Base-by-base conservation (phyloP, 345 rosid species). In the Erysimum cheiranthoides region DNA sequence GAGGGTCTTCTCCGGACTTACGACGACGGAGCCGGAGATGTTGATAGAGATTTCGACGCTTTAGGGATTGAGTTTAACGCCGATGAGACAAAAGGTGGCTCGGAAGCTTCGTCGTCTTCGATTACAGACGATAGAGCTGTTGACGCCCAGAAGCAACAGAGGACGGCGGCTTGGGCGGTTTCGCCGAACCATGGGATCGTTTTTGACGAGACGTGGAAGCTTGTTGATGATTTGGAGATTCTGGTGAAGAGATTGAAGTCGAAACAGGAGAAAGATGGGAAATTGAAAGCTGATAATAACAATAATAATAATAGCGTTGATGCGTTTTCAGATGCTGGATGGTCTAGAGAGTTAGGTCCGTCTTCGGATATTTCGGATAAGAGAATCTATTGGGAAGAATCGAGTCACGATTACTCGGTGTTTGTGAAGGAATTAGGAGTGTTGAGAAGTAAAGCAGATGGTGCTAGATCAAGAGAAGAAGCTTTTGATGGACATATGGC, bases 401-500 rank as follows among this genome's bases (percentile, higher is more conserved):
- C 90, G 0, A 89, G 96, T 30, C 88, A 84, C 42, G 96, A 89
- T 71, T 91, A 90, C 18, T 80, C 86, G 0, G 70, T 73, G 57
- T 93, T 90, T 32, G 85, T 91, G 17, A 91, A 83, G 81, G 98
- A 90, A 56, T 54, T 93, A 73, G 93, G 93, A 36, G 91, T 80
- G 25, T 79, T 91, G 84, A 91, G 97, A 75, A 91, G 79, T 71
- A 85, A 89, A 62, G 91, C 97, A 3, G 96, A 89, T 38, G 93
- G 92, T 32, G 96, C 97, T 11, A 86, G 93, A 62, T 92, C 99
- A 1, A 87, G 94, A 78, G 99, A 95, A 61, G 99, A 92, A 77
- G 98, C 99, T 14, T 95, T 92, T 71, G 99, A 95, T 75, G 99
- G 98, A 57, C 98, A 95, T 59, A 89, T 95, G 93, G 99, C 98